Base-by-base conservation (phyloP, 2,329 filamentous ascomycete species). In the Curvularia spicifera region DNA sequence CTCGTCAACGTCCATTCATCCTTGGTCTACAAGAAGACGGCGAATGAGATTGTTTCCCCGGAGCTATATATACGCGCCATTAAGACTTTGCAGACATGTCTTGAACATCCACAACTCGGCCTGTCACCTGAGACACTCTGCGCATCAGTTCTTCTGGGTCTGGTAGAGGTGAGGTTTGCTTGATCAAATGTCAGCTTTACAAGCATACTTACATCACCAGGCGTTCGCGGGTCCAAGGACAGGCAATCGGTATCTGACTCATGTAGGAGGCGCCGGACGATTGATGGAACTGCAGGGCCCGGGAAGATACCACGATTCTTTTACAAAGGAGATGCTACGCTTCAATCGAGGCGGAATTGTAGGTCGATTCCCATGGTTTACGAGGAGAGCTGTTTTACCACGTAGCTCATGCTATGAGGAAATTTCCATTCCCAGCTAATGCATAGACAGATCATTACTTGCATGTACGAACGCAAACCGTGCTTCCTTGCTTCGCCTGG, bases 81-180 rank as follows among this genome's bases (percentile, higher is more conserved):
- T 28, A 72, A 69, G 46, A 67, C 55, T 8, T 53, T 76, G 13
- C 70, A 75, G 40, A 51, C 40, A 31, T 70, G 66, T 35, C 63
- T 75, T 12, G 71, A 73, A 47, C 65, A 73, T 51, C 65, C 65
- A 3, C 50, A 58, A n/a, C 51, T 74, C 40, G 70, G 71, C 10
- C 64, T 71, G 59, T 76, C 72, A 4, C 63, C 72, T 0, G 73
- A 75, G 49, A 76, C 73, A 5, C 69, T 76, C 6, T 74, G 73
- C 53, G 73, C 73, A 44, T 69, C 71, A 5, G 65, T 76, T 31
- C 62, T 75, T 2, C 61, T 76, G 7, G 68, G 72, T 5, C 44
- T 76, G 13, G 72, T 76, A 15, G 73, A 76, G 57, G 72, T 75
- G 48, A 49, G 44, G 15, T 57, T 52, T 18, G 5, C 24, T 15